Conservation (phyloP, 2,329 filamentous ascomycete species). For the Aaosphaeria pasadenensis region DNA sequence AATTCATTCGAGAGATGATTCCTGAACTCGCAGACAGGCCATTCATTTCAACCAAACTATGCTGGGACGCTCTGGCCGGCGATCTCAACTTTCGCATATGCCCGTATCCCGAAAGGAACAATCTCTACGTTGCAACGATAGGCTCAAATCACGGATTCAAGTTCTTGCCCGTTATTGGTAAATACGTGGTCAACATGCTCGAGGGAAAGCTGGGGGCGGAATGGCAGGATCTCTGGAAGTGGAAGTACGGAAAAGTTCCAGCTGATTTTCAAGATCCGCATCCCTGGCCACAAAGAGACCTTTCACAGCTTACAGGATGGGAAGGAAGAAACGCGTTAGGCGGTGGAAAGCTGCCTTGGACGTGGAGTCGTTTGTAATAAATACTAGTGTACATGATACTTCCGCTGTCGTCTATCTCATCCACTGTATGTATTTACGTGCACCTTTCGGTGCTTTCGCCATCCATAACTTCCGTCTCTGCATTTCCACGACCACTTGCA, state of each 20-base stretch:
- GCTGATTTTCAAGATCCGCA: conserved; percentile 2
- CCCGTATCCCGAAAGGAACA: conserved; percentile 39
- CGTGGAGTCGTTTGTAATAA: conserved; percentile 1
- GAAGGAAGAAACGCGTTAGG: conserved; percentile 1
- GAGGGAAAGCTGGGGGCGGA: conserved; percentile 21
- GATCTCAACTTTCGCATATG: conserved; percentile 32
- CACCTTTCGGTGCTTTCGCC: no score
- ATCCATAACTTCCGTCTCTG: no score
- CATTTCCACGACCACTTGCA: no score
- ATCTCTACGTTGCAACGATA: conserved; percentile 51
- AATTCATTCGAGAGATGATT: conserved; percentile 1
- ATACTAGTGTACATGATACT: no score
- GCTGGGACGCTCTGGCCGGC: conserved; percentile 3
- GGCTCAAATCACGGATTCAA: conserved; percentile 64
- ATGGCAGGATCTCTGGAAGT: conserved; percentile 4
- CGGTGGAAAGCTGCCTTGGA: background rate
- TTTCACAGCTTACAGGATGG: conserved; percentile 3
- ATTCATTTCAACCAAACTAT: conserved; percentile 1
- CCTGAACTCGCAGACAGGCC: background rate
- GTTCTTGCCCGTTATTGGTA: conserved; percentile 59
- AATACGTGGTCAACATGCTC: conserved; percentile 52
- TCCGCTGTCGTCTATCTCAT: no score
- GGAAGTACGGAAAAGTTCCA: conserved; percentile 2
- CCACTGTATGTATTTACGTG: no score
- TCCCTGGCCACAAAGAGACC: conserved; percentile 3